Conservation (phyloP, 805 yeast species). For the Saturnispora zaruensis region DNA sequence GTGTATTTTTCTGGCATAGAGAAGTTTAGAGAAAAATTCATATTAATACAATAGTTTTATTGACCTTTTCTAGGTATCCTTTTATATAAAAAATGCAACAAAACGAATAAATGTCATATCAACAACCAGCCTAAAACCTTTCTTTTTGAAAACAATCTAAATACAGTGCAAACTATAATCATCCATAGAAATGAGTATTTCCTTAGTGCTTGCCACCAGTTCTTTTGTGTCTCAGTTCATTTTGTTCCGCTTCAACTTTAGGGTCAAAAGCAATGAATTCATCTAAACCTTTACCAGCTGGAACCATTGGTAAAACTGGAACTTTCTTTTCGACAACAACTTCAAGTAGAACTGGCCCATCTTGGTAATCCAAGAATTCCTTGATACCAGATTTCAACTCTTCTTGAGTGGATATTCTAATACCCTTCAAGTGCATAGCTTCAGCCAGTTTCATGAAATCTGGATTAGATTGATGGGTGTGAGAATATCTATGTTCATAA, state of each 20-base stretch:
- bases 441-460: constrained; percentile 89
- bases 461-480: constrained; percentile 94
- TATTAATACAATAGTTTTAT: background rate
- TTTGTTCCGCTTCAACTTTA: constrained; percentile 65
- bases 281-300: constrained; percentile 89
- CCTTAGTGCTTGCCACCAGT: constrained; percentile 59
- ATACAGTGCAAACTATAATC: background rate
- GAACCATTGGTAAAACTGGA: constrained; percentile 97
- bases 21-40: background rate
- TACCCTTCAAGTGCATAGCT: constrained; percentile 84
- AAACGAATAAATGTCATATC: constrained; percentile 1
- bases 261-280: constrained; percentile 87
- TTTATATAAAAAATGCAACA: constrained; percentile 3
- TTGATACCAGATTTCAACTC: constrained; percentile 52
- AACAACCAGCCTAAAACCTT: constrained; percentile 1
- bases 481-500: constrained; percentile 96
- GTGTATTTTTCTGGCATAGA: background rate
- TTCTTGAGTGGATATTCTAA: constrained; percentile 60
- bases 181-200: background rate
- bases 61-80: background rate
- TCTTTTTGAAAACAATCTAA: background rate
- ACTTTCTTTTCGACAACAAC: constrained; percentile 87
- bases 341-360: constrained; percentile 86
- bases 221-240: constrained; percentile 58
- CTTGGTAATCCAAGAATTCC: constrained; percentile 59